These are phyloP conservation scores for Tuber magnatum DNA, from an alignment of 495 filamentous ascomycete species.

Conservation along the genomic window DNA sequence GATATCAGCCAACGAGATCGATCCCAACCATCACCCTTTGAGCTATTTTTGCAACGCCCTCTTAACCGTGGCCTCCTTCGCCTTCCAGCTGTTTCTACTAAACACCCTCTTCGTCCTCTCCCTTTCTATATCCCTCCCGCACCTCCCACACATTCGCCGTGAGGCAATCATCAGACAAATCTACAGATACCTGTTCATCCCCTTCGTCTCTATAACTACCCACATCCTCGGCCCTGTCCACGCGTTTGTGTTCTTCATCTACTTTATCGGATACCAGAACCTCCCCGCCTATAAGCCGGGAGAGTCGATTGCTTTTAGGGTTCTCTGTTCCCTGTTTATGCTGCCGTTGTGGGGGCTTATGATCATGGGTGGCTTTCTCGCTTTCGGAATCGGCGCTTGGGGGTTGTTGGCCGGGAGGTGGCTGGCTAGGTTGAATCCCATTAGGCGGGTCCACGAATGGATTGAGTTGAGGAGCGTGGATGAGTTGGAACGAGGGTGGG, in stretches of 20 bases:
- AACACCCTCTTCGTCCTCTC: constrained; percentile 35
- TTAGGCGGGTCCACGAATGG: constrained; percentile 34
- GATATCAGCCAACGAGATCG: constrained; percentile 31
- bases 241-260: constrained; percentile 29
- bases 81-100: constrained; percentile 37
- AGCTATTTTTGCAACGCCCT: constrained; percentile 21
- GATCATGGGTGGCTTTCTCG: constrained; percentile 37
- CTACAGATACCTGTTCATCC: constrained; percentile 24
- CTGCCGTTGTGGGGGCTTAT: constrained; percentile 36
- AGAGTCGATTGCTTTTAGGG: constrained; percentile 28
- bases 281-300: constrained; percentile 34
- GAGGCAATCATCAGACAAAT: constrained; percentile 35
- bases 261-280: constrained; percentile 35
- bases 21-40: constrained; percentile 28
- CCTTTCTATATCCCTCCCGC: constrained; percentile 34
- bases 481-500: constrained; percentile 34
- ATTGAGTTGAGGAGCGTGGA: constrained; percentile 27
- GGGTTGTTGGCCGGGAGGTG: constrained; percentile 35
- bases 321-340: constrained; percentile 34
- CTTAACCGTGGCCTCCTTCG: constrained; percentile 26
- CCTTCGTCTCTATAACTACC: constrained; percentile 29
- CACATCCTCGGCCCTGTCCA: constrained; percentile 28
- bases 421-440: constrained; percentile 33
- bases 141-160: constrained; percentile 35
- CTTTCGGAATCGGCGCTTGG: constrained; percentile 36